A percentile compares a stretch with the other conserved stretches of the same genome.
Conservation (phyloP, 2,329 filamentous ascomycete genomes). For the Aspergillus transmontanensis region DNA sequence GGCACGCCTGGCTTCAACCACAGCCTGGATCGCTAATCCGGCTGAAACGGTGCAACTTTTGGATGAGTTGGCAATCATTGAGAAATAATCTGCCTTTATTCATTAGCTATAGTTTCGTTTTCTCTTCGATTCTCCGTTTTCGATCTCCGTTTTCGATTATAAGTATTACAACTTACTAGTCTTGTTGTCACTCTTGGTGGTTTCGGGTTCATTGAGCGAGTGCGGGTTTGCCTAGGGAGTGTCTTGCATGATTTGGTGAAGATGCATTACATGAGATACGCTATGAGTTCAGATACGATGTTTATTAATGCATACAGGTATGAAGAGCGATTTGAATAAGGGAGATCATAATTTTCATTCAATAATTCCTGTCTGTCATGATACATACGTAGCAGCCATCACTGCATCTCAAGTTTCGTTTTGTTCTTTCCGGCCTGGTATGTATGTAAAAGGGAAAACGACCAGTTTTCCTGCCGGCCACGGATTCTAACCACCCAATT, state of each 20-base stretch:
- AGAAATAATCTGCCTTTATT: not conserved
- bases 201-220: not conserved
- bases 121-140: not conserved
- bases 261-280: not conserved
- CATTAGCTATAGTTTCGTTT: no score
- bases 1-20: constrained; percentile 86
- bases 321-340: not conserved
- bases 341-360: constrained; percentile 6
- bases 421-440: not conserved
- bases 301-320: not conserved
- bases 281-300: not conserved
- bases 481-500: not conserved
- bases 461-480: not conserved
- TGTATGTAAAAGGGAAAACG: not conserved
- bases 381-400: constrained; percentile 2
- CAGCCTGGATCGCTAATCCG: constrained; percentile 95
- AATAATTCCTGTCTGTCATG: constrained; percentile 3
- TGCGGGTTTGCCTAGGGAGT: not conserved
- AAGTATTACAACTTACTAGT: not conserved
- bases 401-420: not conserved
- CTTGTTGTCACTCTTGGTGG: no score
- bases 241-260: not conserved
- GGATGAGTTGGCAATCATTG: constrained; percentile 68
- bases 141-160: no score
- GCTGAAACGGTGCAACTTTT: constrained; percentile 85